Evolutionary conservation across 139 green algal species (phyloP), one percentile per base, ranked within the genome.

Genomic region (Mesotaenium endlicherianum): DNA sequence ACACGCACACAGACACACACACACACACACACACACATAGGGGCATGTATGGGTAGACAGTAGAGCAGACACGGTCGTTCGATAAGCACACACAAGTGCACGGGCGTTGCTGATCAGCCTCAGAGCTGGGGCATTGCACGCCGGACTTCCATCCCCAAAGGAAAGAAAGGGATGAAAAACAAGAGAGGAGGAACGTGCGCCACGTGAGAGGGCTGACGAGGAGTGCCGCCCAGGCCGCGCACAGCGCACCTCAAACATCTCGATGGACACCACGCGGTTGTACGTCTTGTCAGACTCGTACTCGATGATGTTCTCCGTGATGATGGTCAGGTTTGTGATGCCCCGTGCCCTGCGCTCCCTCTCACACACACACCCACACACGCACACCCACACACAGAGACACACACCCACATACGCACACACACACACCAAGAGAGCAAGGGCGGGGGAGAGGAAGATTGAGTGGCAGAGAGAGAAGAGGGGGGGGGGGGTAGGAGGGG

Each of bases 241-340:
- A n/a, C n/a, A n/a, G n/a, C n/a, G 31, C 36, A 88, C 76, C 90
- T 98, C 95, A 87, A 98, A 97, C 93, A 97, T 97, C 88, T 99
- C 96, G n/a, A 99, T 93, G 2, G 91, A 95, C 39, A 98, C 86
- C 6, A 98, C 89, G 2, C 96, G 87, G 85, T 99, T 93, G 85
- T 93, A 98, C 2, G 39, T 82, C 0, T 59, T 75, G 11, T 71
- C 67, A 4, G 58, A 40, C 11, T 93, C 72, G 55, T 97, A 97
- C 4, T 88, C 79, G 0, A 89, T 88, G 67, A 97, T 91, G 85
- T 97, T 89, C 1, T 86, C 89, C 26, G 94, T 97, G 59, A 97
- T 92, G 39, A 96, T 90, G 16, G 78, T 87, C 16, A 99, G 75
- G 88, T 99, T 99, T 5, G 43, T 93, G 0, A 99, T 57, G 11